phyloP scores from a whole-genome alignment of 2,329 filamentous ascomycete species.

The Botrytis sinoallii region DNA sequence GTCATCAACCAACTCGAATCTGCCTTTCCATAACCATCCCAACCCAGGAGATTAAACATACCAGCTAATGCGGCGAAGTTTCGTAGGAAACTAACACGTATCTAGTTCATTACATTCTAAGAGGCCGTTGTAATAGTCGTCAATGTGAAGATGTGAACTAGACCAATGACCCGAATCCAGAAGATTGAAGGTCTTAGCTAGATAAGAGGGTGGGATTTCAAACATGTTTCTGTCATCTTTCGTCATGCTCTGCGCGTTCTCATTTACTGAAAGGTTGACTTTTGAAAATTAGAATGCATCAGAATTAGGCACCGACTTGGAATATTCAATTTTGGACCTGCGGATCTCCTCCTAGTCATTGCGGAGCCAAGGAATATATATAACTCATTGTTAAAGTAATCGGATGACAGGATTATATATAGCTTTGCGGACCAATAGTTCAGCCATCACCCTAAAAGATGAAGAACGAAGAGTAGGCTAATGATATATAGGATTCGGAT shows the following conservation, averaged over 20 bases:
- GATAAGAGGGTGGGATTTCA: background rate
- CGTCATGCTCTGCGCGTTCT: background rate
- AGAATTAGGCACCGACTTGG: background rate
- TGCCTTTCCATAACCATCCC: background rate
- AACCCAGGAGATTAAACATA: background rate
- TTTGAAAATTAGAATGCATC: background rate
- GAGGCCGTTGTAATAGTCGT: background rate
- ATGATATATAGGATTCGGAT: background rate
- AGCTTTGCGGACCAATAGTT: background rate
- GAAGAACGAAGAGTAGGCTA: background rate
- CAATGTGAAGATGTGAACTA: background rate
- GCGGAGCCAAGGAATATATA: background rate
- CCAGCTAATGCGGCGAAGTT: background rate
- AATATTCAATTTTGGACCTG: background rate
- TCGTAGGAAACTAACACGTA: background rate
- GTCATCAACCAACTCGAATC: background rate
- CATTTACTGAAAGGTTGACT: background rate
- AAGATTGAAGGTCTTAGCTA: background rate
- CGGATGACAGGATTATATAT: background rate
- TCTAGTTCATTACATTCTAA: background rate
- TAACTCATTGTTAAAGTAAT: background rate
- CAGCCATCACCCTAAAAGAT: background rate
- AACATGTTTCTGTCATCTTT: background rate
- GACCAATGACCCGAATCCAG: background rate
- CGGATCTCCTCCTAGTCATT: background rate